phyloP scores from a whole-genome alignment of 108 stramenopile genomes.

The Skeletonema potamos region DNA sequence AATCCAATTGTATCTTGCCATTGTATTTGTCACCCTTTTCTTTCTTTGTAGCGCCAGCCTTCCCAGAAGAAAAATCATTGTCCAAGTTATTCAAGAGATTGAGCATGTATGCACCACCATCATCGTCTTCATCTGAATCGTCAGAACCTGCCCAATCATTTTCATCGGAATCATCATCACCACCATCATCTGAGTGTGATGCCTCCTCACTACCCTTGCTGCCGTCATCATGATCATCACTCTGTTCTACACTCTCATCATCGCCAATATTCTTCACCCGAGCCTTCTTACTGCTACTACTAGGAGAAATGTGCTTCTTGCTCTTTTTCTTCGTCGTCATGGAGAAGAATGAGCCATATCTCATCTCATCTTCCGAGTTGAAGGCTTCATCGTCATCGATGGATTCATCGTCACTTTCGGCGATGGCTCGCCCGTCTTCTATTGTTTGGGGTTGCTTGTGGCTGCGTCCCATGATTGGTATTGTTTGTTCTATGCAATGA shows the following conservation, averaged over 20 bases:
- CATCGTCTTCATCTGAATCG: conserved; percentile 64
- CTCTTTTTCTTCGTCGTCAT: background rate
- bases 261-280: conserved; percentile 10
- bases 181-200: conserved; percentile 31
- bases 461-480: conserved; percentile 1
- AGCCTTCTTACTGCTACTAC: background rate
- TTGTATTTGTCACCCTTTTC: conserved; percentile 18
- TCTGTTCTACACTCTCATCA: conserved; percentile 21
- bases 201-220: conserved; percentile 38
- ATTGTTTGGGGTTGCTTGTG: conserved; percentile 14
- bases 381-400: conserved; percentile 68
- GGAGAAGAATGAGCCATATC: conserved; percentile 54
- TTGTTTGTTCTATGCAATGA: too few species aligned
- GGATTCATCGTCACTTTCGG: conserved; percentile 60
- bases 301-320: conserved; percentile 11
- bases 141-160: conserved; percentile 62
- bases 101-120: conserved; percentile 87
- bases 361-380: conserved; percentile 64
- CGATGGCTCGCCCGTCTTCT: conserved; percentile 1
- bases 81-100: conserved; percentile 78
- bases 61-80: conserved; percentile 14
- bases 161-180: conserved; percentile 45
- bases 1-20: conserved; percentile 38
- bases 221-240: conserved; percentile 38
- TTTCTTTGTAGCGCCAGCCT: background rate